phyloP scores from a whole-genome alignment of 169 alveolate species.

The Prorocentrum cordatum region DNA sequence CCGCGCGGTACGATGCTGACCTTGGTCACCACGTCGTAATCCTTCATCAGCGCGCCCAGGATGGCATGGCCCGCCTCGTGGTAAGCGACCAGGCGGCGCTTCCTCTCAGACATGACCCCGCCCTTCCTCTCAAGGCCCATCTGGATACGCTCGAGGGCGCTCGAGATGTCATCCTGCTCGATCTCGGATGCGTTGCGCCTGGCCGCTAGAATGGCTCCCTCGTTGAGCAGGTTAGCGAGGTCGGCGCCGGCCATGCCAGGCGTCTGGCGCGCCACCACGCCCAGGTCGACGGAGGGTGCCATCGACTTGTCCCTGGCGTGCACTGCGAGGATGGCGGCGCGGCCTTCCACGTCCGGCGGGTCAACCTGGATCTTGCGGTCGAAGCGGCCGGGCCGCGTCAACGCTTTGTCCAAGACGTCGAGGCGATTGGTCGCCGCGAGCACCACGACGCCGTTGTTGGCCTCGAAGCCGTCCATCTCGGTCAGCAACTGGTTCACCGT shows the following conservation, averaged over 20 bases:
- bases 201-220: slow-evolving; percentile 72
- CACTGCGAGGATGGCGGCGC: slow-evolving; percentile 7
- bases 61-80: slow-evolving; percentile 68
- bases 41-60: slow-evolving; percentile 62
- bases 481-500: slow-evolving; percentile 92
- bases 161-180: slow-evolving; percentile 26
- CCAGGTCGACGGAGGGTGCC: slow-evolving; percentile 82
- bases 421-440: slow-evolving; percentile 85
- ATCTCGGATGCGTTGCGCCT: slow-evolving; percentile 30
- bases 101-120: slow-evolving; percentile 28
- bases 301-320: slow-evolving; percentile 66
- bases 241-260: slow-evolving; percentile 89
- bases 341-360: slow-evolving; percentile 58
- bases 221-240: slow-evolving; percentile 83
- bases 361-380: background rate
- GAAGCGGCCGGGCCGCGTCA: slow-evolving; percentile 77
- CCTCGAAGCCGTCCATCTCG: slow-evolving; percentile 88
- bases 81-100: slow-evolving; percentile 55
- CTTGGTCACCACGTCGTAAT: slow-evolving; percentile 55
- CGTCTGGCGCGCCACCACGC: slow-evolving; percentile 85
- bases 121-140: slow-evolving; percentile 54
- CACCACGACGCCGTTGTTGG: slow-evolving; percentile 74
- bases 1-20: slow-evolving; percentile 63
- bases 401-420: slow-evolving; percentile 80
- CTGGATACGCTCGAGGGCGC: slow-evolving; percentile 44